Base-by-base conservation (phyloP, 805 yeast species). In the Grigorovia yakushimaensis region DNA sequence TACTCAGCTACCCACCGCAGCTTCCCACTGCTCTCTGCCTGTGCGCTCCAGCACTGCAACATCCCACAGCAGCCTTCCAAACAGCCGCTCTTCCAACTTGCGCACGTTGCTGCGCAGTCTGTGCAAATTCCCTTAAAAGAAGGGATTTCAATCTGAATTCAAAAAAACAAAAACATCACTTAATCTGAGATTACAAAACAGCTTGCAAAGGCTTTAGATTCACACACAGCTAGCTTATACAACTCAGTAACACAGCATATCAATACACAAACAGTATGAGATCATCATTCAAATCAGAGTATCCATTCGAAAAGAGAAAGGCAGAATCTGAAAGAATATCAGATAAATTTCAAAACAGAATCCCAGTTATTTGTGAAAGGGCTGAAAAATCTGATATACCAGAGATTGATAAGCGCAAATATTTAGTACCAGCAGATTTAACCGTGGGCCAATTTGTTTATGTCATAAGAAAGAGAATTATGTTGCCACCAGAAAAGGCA, bases 361-460 rank as follows among this genome's bases (percentile, higher is more conserved):
- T 93, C 51, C 98, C 99, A 3, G 97, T 73, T 24, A 91, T 93
- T 61, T 93, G 98, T 67, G 98, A 93, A 71, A 84, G 89, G 70
- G 97, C 89, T 38, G 98, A 89, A 69, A 91, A 91, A 70, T 83
- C 95, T 35, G 97, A 93, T 64, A 85, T 93, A 54, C 95, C 94
- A 42, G 93, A 88, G 56, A 89, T 93, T 62, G 99, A 93, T 68
- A 93, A 93, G 76, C 84, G 96, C 68, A 93, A 93, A 72, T 93
- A 93, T 65, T 76, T 93, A 54, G 98, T 93, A 10, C 98, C 98
- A 7, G 82, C 89, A 23, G 98, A 93, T 65, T 77, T 93, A 59
- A 88, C 97, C 0, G 96, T 93, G 50, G 98, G 98, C 40, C 98
- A 93, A 69, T 91, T 93, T 71, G 98, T 93, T 41, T 93, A 93